Base-by-base conservation (phyloP, 2,329 filamentous ascomycete species). In the Blumeriella jaapii region DNA sequence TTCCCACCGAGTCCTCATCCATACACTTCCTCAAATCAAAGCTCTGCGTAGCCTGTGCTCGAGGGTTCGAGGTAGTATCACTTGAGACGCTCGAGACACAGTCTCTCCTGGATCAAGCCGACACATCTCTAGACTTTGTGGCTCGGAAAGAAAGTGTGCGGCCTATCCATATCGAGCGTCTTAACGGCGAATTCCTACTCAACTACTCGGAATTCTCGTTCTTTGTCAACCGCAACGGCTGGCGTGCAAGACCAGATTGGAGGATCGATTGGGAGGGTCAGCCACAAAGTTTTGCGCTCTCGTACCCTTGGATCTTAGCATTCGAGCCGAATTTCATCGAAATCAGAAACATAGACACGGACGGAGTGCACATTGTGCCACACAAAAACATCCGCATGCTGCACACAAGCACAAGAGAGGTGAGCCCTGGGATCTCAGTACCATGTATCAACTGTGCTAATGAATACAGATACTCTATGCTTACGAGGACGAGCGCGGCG, bases 121-220 rank as follows among this genome's bases (percentile, higher is more conserved):
- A 98, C 59, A 98, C 91, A 0, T 95, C 87, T 11, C 78, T 98
- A 42, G 91, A 98, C 63, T 96, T 98, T 56, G 89, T 98, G 31
- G 82, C 86, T 14, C 77, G 86, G 39, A 91, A 91, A 57, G 89
- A 96, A 60, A 85, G 84, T 52, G 84, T 91, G 52, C 86, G 83
- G 57, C 89, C 91, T 2, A 93, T 98, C 46, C 89, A 96, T 54
- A 96, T 98, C 48, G 93, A 98, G 60, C 82, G 91, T 29, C 78
- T 96, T 56, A 93, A 93, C 49, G 87, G 89, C 57, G 91, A 98
- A 56, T 98, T 98, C 67, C 61, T 98, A 49, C 77, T 98, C 45
- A 96, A 95, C 61, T 98, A 98, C 63, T 91, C 85, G 4, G 91
- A 98, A 58, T 98, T 95, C 61, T 94, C 85, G 9, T 98, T 98